These are phyloP conservation scores for Alternaria sp. DNA, from an alignment of 2,329 filamentous ascomycete species.

Conservation along the genomic window DNA sequence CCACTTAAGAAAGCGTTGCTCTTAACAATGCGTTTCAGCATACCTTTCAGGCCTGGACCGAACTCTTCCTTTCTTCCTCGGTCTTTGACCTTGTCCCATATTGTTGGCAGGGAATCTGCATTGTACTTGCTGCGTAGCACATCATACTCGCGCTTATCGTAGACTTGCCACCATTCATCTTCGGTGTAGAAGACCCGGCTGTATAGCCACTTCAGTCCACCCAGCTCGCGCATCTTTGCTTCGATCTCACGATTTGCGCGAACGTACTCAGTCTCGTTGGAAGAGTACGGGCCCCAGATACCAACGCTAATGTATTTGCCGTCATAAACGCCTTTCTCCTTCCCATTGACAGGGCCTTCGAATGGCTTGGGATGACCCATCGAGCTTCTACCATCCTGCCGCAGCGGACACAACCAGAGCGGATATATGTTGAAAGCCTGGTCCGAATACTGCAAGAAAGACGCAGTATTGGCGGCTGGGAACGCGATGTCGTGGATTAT, in stretches of 20 bases:
- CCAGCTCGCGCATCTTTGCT: slow-evolving; percentile 69
- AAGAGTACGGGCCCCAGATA: slow-evolving; percentile 78
- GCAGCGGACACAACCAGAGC: slow-evolving; percentile 64
- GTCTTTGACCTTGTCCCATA: slow-evolving; percentile 69
- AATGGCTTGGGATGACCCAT: slow-evolving; percentile 37
- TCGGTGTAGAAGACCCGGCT: slow-evolving; percentile 84
- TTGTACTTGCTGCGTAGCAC: slow-evolving; percentile 66
- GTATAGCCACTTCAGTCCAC: slow-evolving; percentile 86
- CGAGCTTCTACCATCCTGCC: slow-evolving; percentile 38
- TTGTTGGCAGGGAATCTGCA: slow-evolving; percentile 67
- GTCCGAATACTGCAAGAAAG: slow-evolving; percentile 61
- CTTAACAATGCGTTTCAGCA: slow-evolving; percentile 31
- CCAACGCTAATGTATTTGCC: slow-evolving; percentile 52
- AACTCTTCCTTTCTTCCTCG: slow-evolving; percentile 37
- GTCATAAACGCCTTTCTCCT: slow-evolving; percentile 14
- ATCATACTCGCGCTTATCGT: slow-evolving; percentile 67
- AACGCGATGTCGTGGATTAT: slow-evolving; percentile 70
- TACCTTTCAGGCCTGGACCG: slow-evolving; percentile 27
- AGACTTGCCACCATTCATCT: slow-evolving; percentile 71
- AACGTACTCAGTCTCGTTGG: slow-evolving; percentile 65
- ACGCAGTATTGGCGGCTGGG: slow-evolving; percentile 57
- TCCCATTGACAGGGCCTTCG: slow-evolving; percentile 7
- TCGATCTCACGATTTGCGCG: slow-evolving; percentile 74
- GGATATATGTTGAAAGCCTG: slow-evolving; percentile 59
- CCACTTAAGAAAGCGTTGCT: slow-evolving; percentile 44